Evolutionary conservation across 345 rosid species (phyloP).

Genomic region (Gossypium sturtianum): DNA sequence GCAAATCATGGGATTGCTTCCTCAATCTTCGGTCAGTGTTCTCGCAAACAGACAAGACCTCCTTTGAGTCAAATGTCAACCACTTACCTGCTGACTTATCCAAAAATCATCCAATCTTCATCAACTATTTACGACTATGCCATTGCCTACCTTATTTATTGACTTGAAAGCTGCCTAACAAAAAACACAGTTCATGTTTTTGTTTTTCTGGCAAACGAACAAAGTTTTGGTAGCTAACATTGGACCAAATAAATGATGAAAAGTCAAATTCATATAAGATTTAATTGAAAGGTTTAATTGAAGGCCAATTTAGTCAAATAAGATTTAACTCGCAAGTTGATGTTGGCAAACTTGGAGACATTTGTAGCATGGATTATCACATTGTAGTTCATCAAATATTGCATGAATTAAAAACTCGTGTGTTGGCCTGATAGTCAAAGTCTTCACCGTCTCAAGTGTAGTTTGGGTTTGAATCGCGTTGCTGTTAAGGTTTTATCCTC

Average conservation of each 20-base stretch:
- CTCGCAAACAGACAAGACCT: not conserved
- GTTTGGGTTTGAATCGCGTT: too few relatives aligned
- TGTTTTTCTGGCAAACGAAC: not conserved
- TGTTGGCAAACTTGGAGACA: slow-evolving; percentile 6
- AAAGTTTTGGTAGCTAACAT: not conserved
- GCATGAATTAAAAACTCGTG: not conserved
- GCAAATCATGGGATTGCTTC: slow-evolving; percentile 11
- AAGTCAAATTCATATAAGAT: not conserved
- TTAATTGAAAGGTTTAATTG: not conserved
- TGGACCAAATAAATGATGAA: not conserved
- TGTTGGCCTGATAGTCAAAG: rapidly evolving
- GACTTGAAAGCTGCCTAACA: not conserved
- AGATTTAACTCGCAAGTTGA: not conserved
- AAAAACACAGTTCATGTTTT: not conserved
- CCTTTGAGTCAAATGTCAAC: not conserved
- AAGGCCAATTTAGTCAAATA: not conserved
- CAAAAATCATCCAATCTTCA: not conserved
- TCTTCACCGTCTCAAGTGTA: rapidly evolving
- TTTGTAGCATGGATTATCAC: not conserved
- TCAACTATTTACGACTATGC: not conserved
- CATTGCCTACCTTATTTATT: not conserved
- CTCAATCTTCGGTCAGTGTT: not conserved
- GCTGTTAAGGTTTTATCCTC: rapidly evolving
- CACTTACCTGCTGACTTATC: not conserved
- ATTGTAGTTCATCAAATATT: not conserved